Base-by-base conservation (phyloP, 768 basidiomycete genomes). In the Vararia minispora region DNA sequence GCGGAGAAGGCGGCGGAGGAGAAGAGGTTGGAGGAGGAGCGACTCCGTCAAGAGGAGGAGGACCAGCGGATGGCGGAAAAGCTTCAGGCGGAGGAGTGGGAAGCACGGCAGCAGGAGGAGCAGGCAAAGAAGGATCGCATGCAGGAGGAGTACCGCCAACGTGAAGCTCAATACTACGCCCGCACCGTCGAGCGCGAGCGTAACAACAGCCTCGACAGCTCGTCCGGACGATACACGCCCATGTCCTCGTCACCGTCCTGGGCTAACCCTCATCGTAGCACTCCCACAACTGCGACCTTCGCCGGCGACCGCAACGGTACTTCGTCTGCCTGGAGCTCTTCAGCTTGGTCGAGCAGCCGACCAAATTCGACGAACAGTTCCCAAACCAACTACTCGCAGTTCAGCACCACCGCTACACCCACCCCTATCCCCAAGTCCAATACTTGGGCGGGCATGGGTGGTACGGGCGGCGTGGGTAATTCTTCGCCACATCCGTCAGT, bases 61-160 rank as follows among this genome's bases (percentile, higher is more conserved):
- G 40, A 2, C 17, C 33, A 41, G 35, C 30, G 26, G 41, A 37
- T 33, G 40, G 50, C 38, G 28, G 47, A 39, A 9, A 25, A 22
- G 18, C 39, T 16, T 16, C 13, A 10, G n/a, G 46, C 33, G 6
- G 47, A 49, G 33, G 25, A 28, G 9, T 32, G 5, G 22, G 20
- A 9, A 27, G 30, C 14, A 23, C 45, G 42, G 24, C 61, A 64
- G 41, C 64, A 66, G 45, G 56, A 62, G 40, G 62, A 69, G 24
- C 66, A 39, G 58, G 47, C 59, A 58, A 28, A 27, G 56, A 56
- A 43, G 59, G 66, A 40, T 2, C 39, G 44, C 23, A 45, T 49
- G 21, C 44, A 53, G 46, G 50, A 52, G 51, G 39, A 55, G 49
- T 35, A 45, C 14, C 28, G 39, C 23, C 48, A 44, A 4, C 39